Conservation (phyloP, 306 rosid genomes). For the Cucurbita ficifolia region DNA sequence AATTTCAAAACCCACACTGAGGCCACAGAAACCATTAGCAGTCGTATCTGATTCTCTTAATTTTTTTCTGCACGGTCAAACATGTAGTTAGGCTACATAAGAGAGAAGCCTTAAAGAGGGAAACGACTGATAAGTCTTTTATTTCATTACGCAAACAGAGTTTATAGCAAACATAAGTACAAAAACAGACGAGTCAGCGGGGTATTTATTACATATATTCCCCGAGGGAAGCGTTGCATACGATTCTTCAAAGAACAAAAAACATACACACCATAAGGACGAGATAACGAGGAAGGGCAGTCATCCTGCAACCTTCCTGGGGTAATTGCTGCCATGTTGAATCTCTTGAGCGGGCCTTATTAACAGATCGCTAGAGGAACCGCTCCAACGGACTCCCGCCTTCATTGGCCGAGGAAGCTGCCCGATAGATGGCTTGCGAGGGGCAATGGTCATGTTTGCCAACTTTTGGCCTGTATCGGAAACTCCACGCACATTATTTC, state of each 20-base stretch:
- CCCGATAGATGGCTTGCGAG: constrained; percentile 34
- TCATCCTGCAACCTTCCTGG: constrained; percentile 70
- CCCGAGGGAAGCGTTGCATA: neutral
- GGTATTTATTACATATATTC: neutral
- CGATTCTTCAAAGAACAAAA: neutral
- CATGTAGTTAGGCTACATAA: no score
- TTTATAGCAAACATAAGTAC: neutral
- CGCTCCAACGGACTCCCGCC: constrained; percentile 71
- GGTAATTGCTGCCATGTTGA: constrained; percentile 38
- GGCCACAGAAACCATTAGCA: no score
- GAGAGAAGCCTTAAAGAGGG: neutral
- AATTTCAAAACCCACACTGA: no score
- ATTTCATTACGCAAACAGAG: neutral
- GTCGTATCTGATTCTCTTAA: no score
- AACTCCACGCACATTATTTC: constrained; percentile 37
- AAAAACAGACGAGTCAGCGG: neutral
- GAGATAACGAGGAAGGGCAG: neutral
- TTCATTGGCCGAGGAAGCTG: constrained; percentile 61
- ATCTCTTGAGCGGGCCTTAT: constrained; percentile 42
- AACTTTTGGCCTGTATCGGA: constrained; percentile 67
- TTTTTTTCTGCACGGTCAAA: no score
- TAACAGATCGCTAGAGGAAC: constrained; percentile 48
- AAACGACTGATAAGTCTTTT: neutral
- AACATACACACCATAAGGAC: neutral
- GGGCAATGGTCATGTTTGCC: constrained; percentile 43